phyloP scores from a whole-genome alignment of 129 eudicot species.

The Erigeron canadensis region DNA sequence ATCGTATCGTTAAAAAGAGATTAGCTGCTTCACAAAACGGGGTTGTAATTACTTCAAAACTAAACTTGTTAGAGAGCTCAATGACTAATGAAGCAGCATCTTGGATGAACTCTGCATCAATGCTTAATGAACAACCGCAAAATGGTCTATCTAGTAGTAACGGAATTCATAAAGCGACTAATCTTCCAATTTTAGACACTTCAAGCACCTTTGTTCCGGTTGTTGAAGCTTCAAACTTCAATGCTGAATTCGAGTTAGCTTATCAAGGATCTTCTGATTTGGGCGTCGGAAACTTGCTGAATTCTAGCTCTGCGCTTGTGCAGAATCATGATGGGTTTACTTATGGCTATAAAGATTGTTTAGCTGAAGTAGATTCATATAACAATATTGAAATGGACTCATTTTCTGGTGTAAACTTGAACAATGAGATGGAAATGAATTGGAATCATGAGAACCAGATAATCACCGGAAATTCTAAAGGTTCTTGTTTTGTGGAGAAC shows the following conservation, averaged over 20 bases:
- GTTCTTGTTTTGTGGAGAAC: background rate
- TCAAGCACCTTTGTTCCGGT: constrained; percentile 6
- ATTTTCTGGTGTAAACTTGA: background rate
- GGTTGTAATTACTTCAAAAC: constrained; percentile 7
- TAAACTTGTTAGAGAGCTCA: constrained; percentile 33
- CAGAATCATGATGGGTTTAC: constrained; percentile 10
- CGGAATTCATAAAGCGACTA: background rate
- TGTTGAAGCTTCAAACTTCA: background rate
- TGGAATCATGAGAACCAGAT: constrained; percentile 17
- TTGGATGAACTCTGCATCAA: constrained; percentile 12
- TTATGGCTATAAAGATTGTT: constrained; percentile 16
- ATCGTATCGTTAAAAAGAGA: constrained; percentile 23
- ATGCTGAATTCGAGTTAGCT: background rate
- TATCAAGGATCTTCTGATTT: background rate
- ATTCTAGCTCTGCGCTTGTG: background rate
- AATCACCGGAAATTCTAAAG: background rate
- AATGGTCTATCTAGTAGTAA: constrained; percentile 3
- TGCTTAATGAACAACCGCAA: background rate
- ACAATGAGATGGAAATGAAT: constrained; percentile 13
- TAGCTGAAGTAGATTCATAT: constrained; percentile 10
- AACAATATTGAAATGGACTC: constrained; percentile 20
- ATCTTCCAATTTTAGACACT: constrained; percentile 28
- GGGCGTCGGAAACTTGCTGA: background rate
- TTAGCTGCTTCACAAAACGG: background rate
- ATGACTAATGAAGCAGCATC: background rate